Evolutionary conservation across 148 eudicot species (phyloP), one percentile per base, ranked within the genome.

Genomic region (Limonium bicolor): DNA sequence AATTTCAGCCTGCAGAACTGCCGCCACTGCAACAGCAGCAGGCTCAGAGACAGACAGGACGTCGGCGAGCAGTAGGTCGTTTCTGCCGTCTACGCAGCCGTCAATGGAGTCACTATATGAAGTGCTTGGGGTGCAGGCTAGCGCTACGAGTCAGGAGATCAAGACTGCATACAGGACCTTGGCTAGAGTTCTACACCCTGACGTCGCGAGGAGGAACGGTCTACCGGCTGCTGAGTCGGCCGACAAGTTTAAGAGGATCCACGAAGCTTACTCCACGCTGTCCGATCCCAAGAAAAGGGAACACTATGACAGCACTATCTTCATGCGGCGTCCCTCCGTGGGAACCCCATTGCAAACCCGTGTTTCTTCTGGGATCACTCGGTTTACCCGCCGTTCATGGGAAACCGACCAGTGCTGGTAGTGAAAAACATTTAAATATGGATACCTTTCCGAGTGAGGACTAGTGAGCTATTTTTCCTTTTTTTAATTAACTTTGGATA

Each of bases 321-420:
- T 47, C 27, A 42, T 50, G 31, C 45, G 51, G 37, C 40, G 50
- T 31, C 28, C 35, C 1, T 38, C 48, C 15, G 25, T 43, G 29
- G 18, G 24, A 33, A 22, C 44, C 20, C 27, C 48, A n/a, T n/a
- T n/a, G 11, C 30, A 29, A 41, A 18, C 27, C 16, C 14, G 46
- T 15, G 46, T 35, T 2, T 54, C 46, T 4, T 20, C 46, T 3
- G 46, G 16, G 28, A n/a, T n/a, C n/a, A 12, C 12, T 54, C 61
- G 19, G 44, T 19, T 31, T 40, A 63, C 11, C 8, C 19, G n/a
- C 21, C 26, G 46, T 30, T 70, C 66, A 48, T 81, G 85, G 92
- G 85, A 81, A 59, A 68, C 78, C 7, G 85, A 77, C 27, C 85
- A 81, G 61, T 80, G 92, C 52, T 80, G 84, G 92, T 79, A 31